Evolutionary conservation across 768 basidiomycete genomes (phyloP).

Genomic region (Amanita pseudoporphyria): DNA sequence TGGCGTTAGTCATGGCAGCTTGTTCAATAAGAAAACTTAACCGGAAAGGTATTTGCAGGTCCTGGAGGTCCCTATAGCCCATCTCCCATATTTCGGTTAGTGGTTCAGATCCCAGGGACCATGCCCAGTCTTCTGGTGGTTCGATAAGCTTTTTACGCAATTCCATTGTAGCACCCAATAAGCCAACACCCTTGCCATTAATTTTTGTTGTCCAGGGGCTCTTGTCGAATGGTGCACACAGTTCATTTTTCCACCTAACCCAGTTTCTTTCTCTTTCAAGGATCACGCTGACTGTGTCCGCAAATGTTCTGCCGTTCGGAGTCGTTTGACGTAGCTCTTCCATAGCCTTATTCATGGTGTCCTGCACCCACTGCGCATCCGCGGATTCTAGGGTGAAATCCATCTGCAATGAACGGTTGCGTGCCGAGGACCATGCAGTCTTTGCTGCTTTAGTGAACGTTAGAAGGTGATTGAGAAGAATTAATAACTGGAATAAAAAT

Average conservation of each 20-base stretch:
- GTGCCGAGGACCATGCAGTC: slow-evolving; percentile 44
- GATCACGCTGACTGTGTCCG: slow-evolving; percentile 62
- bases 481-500: slow-evolving; percentile 77
- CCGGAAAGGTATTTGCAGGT: slow-evolving; percentile 62
- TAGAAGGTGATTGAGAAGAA: slow-evolving; percentile 67
- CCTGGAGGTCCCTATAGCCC: slow-evolving; percentile 57
- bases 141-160: slow-evolving; percentile 45
- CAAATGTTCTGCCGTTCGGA: slow-evolving; percentile 68
- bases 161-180: slow-evolving; percentile 53
- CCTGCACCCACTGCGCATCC: slow-evolving; percentile 71
- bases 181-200: slow-evolving; percentile 37
- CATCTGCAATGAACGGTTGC: slow-evolving; percentile 76
- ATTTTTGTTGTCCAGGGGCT: slow-evolving; percentile 48
- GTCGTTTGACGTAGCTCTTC: slow-evolving; percentile 65
- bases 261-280: slow-evolving; percentile 83
- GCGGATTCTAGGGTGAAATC: slow-evolving; percentile 64
- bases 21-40: slow-evolving; percentile 23
- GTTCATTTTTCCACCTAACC: slow-evolving; percentile 83
- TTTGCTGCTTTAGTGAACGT: slow-evolving; percentile 66
- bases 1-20: slow-evolving; percentile 5
- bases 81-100: slow-evolving; percentile 79
- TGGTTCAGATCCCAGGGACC: slow-evolving; percentile 56
- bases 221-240: slow-evolving; percentile 73
- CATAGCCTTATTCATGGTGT: slow-evolving; percentile 47
- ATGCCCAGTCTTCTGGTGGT: slow-evolving; percentile 52